Evolutionary conservation across 164 flowering plant genomes (phyloP).

Genomic region (Berberis thunbergii): DNA sequence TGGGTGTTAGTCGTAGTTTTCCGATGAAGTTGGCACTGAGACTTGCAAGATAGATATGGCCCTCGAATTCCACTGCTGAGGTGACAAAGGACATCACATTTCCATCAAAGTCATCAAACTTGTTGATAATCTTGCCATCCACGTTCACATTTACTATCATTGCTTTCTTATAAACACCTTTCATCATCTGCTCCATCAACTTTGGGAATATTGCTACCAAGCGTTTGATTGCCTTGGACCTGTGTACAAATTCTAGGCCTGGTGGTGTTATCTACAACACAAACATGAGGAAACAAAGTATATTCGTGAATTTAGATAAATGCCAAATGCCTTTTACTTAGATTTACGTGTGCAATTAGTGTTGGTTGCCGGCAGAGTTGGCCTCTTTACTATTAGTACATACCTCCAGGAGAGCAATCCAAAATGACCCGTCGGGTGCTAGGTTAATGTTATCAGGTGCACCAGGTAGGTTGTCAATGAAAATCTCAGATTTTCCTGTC

Average conservation of each 20-base stretch:
- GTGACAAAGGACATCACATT: conserved; percentile 58
- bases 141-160: conserved; percentile 48
- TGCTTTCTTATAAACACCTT: conserved; percentile 22
- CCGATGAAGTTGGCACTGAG: conserved; percentile 54
- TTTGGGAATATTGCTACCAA: conserved; percentile 34
- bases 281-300: background rate
- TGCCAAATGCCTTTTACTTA: no score
- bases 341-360: no score
- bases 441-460: conserved; percentile 74
- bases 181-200: conserved; percentile 4
- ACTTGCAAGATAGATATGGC: conserved; percentile 59
- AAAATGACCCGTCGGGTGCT: conserved; percentile 70
- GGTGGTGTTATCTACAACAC: conserved; percentile 22
- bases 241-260: conserved; percentile 35
- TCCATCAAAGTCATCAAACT: conserved; percentile 51
- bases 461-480: conserved; percentile 68
- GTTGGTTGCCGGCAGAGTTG: no score
- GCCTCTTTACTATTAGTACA: no score
- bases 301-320: no score
- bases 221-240: conserved; percentile 26
- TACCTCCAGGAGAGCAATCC: conserved; percentile 68
- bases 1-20: conserved; percentile 19
- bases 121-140: conserved; percentile 37
- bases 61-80: conserved; percentile 51
- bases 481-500: conserved; percentile 23